phyloP scores from a whole-genome alignment of 257 asterid genomes.

The Solanum appendiculatum region DNA sequence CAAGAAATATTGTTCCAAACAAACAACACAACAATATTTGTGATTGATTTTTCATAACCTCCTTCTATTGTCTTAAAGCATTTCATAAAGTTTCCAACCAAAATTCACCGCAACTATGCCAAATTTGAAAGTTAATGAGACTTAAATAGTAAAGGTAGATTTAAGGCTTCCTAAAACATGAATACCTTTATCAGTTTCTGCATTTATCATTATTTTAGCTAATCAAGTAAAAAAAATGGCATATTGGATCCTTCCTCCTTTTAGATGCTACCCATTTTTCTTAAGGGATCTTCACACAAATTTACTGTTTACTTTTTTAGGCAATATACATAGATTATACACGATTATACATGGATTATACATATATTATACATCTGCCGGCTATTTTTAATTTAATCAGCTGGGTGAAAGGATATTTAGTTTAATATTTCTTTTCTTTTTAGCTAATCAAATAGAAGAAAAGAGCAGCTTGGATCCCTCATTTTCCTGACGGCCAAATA shows the following conservation, averaged over 20 bases:
- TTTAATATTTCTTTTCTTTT: not conserved
- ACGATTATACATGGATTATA: too few species aligned
- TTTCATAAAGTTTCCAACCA: not conserved
- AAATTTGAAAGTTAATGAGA: not conserved
- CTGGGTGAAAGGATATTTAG: not conserved
- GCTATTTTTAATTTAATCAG: not conserved
- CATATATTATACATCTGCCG: not conserved
- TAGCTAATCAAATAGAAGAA: not conserved
- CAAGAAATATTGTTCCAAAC: not conserved
- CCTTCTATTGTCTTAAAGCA: not conserved
- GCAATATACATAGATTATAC: not conserved
- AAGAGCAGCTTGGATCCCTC: not conserved
- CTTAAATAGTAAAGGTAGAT: not conserved
- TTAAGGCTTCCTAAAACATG: not conserved
- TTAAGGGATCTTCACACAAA: not conserved
- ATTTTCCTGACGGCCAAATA: not conserved
- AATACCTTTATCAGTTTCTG: not conserved
- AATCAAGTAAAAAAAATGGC: not conserved
- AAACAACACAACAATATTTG: not conserved
- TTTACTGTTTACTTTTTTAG: not conserved
- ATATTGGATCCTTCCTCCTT: not conserved
- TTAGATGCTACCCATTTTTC: not conserved
- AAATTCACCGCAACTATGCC: not conserved
- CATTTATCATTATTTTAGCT: not conserved
- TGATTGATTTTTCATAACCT: not conserved